phyloP scores from a whole-genome alignment of 2,329 filamentous ascomycete genomes.

The Ascochyta clinopodiicola region DNA sequence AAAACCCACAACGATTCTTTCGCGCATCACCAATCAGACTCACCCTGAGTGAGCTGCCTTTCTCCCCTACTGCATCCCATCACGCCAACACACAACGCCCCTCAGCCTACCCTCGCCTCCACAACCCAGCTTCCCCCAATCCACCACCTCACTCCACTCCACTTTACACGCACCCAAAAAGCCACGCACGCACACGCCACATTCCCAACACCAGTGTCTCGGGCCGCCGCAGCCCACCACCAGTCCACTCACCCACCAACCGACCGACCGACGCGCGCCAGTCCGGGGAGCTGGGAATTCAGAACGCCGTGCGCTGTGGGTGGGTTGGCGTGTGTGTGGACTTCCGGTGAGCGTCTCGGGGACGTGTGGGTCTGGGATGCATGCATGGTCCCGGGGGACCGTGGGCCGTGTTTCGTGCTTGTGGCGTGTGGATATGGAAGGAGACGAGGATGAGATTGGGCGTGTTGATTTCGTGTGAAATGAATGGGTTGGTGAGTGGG shows the following conservation, averaged over 20 bases:
- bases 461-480: no score
- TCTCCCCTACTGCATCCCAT: not conserved
- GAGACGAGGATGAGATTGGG: no score
- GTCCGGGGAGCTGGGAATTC: no score
- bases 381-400: not conserved
- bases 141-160: constrained; percentile 6
- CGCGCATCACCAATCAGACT: not conserved
- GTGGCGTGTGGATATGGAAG: no score
- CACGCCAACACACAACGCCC: not conserved
- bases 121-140: not conserved
- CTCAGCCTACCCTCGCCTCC: not conserved
- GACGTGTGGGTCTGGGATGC: not conserved
- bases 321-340: not conserved
- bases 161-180: not conserved
- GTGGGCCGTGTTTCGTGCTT: not conserved
- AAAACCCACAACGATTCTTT: not conserved
- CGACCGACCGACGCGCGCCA: no score
- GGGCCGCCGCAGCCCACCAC: not conserved
- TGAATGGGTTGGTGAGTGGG: no score
- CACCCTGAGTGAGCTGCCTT: no score
- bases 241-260: no score
- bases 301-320: not conserved
- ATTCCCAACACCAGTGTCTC: not conserved
- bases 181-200: not conserved
- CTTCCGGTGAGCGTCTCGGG: constrained; percentile 7